Percentiles rank a stretch among this genome's conserved stretches.
These are phyloP conservation scores for Xerocomellus intermedius DNA, from an alignment of 768 basidiomycete genomes.

Conservation along the genomic window DNA sequence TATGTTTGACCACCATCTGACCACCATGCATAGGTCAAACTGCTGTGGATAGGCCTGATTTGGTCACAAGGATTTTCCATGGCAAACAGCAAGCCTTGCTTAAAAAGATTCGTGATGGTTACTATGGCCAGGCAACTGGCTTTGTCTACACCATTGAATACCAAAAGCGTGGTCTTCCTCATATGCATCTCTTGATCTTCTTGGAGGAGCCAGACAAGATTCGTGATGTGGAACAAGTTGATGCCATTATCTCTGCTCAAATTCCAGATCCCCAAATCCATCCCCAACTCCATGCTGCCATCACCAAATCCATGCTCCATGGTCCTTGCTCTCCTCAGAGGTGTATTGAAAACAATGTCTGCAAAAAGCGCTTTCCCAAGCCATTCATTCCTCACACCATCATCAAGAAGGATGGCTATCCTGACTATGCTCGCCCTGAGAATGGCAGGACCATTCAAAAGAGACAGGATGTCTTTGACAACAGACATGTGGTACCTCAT, in stretches of 20 bases:
- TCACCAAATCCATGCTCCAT: slow-evolving; percentile 44
- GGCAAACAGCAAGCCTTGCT: slow-evolving; percentile 39
- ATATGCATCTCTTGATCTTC: neutral
- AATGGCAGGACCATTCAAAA: too few relatives aligned
- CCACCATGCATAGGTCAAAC: slow-evolving; percentile 26
- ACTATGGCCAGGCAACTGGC: slow-evolving; percentile 43
- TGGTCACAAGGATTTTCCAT: slow-evolving; percentile 46
- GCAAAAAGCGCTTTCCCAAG: slow-evolving; percentile 43
- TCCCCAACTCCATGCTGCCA: slow-evolving; percentile 4
- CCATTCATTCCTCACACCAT: slow-evolving; percentile 34
- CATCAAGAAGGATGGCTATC: slow-evolving; percentile 41
- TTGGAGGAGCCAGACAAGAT: neutral
- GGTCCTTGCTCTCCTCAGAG: slow-evolving; percentile 33
- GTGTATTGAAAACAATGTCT: slow-evolving; percentile 31
- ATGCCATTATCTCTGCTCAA: neutral
- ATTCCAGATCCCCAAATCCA: neutral
- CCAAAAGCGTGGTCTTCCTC: neutral
- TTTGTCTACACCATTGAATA: slow-evolving; percentile 50
- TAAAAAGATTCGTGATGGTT: slow-evolving; percentile 35
- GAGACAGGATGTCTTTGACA: too few relatives aligned
- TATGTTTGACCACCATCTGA: neutral
- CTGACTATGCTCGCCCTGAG: too few relatives aligned
- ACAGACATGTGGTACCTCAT: too few relatives aligned
- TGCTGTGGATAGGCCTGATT: slow-evolving; percentile 44
- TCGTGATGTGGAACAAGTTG: neutral